Evolutionary conservation across 2,329 filamentous ascomycete genomes (phyloP), one percentile per base, ranked within the genome.

Genomic region (Diaporthe helianthi): DNA sequence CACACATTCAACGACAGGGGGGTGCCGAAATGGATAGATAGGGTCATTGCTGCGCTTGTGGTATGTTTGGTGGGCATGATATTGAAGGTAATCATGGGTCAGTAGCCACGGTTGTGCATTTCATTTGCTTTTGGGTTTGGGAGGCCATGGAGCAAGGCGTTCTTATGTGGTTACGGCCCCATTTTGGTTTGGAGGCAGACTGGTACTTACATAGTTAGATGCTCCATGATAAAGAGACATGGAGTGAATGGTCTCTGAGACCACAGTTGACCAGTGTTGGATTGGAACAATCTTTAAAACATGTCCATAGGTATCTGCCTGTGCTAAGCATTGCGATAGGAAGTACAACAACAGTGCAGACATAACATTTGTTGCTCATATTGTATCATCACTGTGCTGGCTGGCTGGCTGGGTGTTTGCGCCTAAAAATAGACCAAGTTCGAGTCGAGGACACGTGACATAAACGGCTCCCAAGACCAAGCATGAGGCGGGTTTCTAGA

Each of bases 21-120:
- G 2, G 86, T 92, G 19, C 87, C 90, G 1, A 81, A 89, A 15
- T 97, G 93, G 92, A 84, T 97, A 22, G 94, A 97, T 79, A 88
- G 92, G 72, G 87, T 90, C 46, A 97, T 97, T 73, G 88, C 90
- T 26, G 90, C 88, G 8, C 80, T 97, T 22, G 83, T 93, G 0
- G 84, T 93, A 17, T 83, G 92, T 31, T 81, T 97, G 24, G 82
- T 90, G 4, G 87, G 92, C 26, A 87, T 97, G 83, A 82, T 97
- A 26, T 71, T 88, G 68, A 90, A 87, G 75, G 81, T 89, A 33
- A 73, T 87, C 19, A n/a, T 76, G 33, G 68, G 41, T 9, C n/a
- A 9, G 4, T 54, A 67, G 52, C n/a, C 65, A 51, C 22, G 29
- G 13, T 22, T 8, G 17, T 31, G 52, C 29, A 19, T 67, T 58